Evolutionary conservation across 306 rosid species (phyloP).

Genomic region (Rosa multiflora): DNA sequence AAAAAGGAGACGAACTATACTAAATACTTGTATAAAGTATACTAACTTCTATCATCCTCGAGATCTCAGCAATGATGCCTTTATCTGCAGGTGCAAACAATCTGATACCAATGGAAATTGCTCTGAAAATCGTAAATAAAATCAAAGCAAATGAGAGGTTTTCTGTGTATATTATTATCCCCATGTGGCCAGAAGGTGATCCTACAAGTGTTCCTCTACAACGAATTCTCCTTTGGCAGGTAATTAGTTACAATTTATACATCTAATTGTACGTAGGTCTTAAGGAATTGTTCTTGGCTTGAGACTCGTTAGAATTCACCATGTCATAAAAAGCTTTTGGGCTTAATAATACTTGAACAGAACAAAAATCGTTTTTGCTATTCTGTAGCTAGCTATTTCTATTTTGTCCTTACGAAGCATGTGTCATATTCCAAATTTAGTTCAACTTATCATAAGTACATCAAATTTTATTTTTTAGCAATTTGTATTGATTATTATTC

Average conservation of each 20-base stretch:
- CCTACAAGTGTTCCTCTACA: slow-evolving; percentile 63
- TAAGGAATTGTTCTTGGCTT: neutral
- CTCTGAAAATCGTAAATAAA: slow-evolving; percentile 66
- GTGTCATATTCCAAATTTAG: neutral
- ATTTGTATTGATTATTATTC: neutral
- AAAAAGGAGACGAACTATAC: neutral
- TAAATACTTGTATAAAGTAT: neutral
- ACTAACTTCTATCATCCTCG: neutral
- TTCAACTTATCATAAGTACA: neutral
- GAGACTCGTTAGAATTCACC: neutral
- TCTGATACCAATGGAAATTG: slow-evolving; percentile 81
- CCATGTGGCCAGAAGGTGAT: slow-evolving; percentile 93
- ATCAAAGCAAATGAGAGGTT: slow-evolving; percentile 69
- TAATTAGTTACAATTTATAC: slow-evolving; percentile 23
- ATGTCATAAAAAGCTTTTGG: no score
- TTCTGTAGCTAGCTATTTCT: neutral
- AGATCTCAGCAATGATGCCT: neutral
- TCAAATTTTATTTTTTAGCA: neutral
- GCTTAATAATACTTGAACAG: neutral
- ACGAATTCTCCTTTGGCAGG: slow-evolving; percentile 89
- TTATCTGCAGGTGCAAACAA: slow-evolving; percentile 55
- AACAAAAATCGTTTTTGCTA: neutral
- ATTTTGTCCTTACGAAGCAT: neutral
- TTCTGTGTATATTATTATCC: slow-evolving; percentile 62
- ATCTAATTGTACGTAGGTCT: neutral